phyloP scores from a whole-genome alignment of 139 green algal species.

The Chlorella sp. region DNA sequence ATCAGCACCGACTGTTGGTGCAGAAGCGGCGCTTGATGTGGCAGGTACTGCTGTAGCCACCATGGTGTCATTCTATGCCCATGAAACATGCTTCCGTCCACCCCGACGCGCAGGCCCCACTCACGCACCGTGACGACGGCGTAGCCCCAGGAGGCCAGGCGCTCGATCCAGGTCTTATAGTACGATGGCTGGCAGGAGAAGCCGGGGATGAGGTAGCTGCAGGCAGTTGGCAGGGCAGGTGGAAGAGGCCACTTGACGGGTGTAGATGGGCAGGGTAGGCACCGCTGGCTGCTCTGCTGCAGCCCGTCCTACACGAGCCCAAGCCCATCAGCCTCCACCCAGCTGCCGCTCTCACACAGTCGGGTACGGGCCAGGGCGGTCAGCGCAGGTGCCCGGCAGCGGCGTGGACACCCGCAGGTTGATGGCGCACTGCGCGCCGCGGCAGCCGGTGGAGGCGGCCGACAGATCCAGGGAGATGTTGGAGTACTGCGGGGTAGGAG shows the following conservation, averaged over 20 bases:
- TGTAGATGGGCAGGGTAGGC: too few species aligned
- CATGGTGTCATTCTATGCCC: too few species aligned
- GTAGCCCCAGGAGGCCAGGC: conserved; percentile 13
- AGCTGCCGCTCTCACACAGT: conserved; percentile 1
- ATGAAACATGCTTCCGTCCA: too few species aligned
- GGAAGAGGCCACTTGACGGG: too few species aligned
- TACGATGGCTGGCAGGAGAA: background rate
- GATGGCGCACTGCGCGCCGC: conserved; percentile 5
- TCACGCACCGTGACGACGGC: conserved; percentile 18
- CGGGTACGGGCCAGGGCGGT: background rate
- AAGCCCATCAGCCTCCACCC: background rate
- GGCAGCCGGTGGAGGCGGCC: conserved; percentile 18
- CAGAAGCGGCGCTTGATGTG: too few species aligned
- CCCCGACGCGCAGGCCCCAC: too few species aligned
- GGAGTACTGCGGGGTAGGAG: too few species aligned
- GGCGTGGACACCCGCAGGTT: conserved; percentile 5
- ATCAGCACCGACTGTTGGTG: too few species aligned
- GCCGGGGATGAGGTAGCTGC: background rate
- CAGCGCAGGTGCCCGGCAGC: background rate
- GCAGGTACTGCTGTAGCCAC: too few species aligned
- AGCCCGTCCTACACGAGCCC: too few species aligned
- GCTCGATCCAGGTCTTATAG: background rate
- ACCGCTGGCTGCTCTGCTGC: background rate
- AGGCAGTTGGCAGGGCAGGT: background rate
- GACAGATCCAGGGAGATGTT: conserved; percentile 17